Evolutionary conservation across 441 rosid species (phyloP).

Genomic region (Bruguiera hainesii): DNA sequence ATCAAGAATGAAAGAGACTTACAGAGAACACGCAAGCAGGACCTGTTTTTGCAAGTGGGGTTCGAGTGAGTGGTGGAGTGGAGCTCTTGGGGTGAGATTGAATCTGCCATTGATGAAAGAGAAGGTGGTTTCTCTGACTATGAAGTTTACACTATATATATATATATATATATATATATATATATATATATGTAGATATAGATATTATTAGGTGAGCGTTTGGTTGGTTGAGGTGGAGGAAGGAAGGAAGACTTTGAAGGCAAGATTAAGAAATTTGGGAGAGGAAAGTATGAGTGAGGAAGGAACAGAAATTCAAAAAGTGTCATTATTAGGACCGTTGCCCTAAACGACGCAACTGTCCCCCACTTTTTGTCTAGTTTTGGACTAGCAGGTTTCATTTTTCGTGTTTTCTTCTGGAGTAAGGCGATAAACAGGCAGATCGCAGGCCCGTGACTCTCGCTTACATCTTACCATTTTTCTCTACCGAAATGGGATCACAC

Average conservation of each 20-base stretch:
- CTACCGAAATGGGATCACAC: too few species aligned
- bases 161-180: too few species aligned
- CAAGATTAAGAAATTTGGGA: constrained; percentile 39
- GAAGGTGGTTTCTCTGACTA: background rate
- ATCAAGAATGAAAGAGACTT: constrained; percentile 47
- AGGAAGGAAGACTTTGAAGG: constrained; percentile 69
- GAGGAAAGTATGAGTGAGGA: constrained; percentile 22
- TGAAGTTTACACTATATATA: too few species aligned
- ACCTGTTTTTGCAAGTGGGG: constrained; percentile 1
- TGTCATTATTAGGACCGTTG: constrained; percentile 30
- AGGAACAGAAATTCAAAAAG: constrained; percentile 26
- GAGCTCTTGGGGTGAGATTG: constrained; percentile 22
- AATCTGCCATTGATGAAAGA: constrained; percentile 50
- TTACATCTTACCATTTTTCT: too few species aligned
- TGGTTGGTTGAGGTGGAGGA: constrained; percentile 16
- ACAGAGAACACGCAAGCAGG: constrained; percentile 33
- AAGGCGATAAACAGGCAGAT: too few species aligned
- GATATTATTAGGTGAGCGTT: background rate
- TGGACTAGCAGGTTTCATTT: too few species aligned
- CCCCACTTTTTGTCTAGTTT: constrained; percentile 13
- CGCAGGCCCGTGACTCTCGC: too few species aligned
- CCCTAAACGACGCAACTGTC: constrained; percentile 37
- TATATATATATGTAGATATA: too few species aligned
- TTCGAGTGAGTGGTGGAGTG: constrained; percentile 13
- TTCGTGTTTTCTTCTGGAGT: too few species aligned